Base-by-base conservation (phyloP, 352 stramenopile species). In the Phytopythium cucurbitacearum region DNA sequence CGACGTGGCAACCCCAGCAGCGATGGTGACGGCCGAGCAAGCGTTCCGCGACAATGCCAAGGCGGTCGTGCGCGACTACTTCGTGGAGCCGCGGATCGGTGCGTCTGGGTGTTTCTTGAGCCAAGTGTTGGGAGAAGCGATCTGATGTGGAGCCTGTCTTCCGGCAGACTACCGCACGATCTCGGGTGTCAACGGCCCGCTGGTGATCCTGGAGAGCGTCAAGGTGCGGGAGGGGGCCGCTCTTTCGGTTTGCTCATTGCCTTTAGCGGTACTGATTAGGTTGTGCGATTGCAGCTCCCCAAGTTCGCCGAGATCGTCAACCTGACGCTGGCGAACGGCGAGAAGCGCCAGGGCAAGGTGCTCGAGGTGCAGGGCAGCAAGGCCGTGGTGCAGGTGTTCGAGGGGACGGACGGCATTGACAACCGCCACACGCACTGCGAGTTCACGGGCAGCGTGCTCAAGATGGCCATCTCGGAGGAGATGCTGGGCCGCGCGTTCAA, bases 231-330 rank as follows among this genome's bases (percentile, higher is more conserved):
- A 6, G 21, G 8, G 0, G 21, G 21, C 21, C 21, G 21, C 21
- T 28, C 21, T 2, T 28, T 28, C 21, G 21, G 21, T 28, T 1
- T 2, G 21, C 21, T 7, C 32, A 6, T 32, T n/a, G 21, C 34
- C 0, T 50, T 2, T 57, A 5, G 57, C 12, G 36, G 21, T 53
- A 15, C 21, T 47, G 37, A 42, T 12, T 8, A 13, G 50, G 3
- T 40, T 40, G 6, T 36, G 15, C 60, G 13, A 8, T 40, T 55
- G 49, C 64, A 95, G 85, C 69, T 91, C 46, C 97, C 97, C 41
- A 98, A 98, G 76, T 99, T 97, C 67, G 91, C 91, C 9, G 97
- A 99, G 82, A 99, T 99, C 75, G 97, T 99, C 44, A 99, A 99
- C 70, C 75, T 99, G 57, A 98, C 78, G 52, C 85, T 99, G 34